Evolutionary conservation across 805 yeast genomes (phyloP).

Genomic region (Danielia reshetovae): DNA sequence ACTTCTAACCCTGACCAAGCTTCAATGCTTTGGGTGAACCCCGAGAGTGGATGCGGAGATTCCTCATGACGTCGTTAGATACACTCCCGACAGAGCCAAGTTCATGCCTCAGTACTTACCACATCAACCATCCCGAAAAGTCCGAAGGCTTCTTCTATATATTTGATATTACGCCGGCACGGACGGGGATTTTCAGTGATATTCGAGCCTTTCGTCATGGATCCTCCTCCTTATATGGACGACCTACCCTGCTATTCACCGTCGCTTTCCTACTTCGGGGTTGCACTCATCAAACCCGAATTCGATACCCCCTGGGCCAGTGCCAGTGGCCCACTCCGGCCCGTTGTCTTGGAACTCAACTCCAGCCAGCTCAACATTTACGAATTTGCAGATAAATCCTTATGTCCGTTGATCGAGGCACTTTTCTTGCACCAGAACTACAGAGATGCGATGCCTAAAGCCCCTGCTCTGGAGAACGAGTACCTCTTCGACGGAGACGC

Average conservation of each 20-base stretch:
- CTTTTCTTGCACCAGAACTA: conserved; percentile 30
- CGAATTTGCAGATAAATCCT: conserved; percentile 21
- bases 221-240: conserved; percentile 17
- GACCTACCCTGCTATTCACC: conserved; percentile 29
- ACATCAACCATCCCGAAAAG: too few relatives aligned
- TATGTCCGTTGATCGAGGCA: conserved; percentile 22
- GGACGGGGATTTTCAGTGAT: too few relatives aligned
- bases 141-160: too few relatives aligned
- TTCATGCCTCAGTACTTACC: too few relatives aligned
- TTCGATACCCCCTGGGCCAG: conserved; percentile 34
- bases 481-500: conserved; percentile 29
- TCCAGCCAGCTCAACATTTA: conserved; percentile 36
- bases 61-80: too few relatives aligned
- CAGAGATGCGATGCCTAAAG: conserved; percentile 10
- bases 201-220: too few relatives aligned
- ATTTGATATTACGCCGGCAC: too few relatives aligned
- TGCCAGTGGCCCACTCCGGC: conserved; percentile 27
- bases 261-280: conserved; percentile 30
- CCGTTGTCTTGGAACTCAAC: conserved; percentile 36
- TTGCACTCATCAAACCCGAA: conserved; percentile 32
- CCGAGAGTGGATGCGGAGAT: too few relatives aligned
- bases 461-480: conserved; percentile 7
- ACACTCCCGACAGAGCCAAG: too few relatives aligned
- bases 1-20: too few relatives aligned
- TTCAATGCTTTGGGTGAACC: too few relatives aligned